Evolutionary conservation across 768 basidiomycete genomes (phyloP).

Genomic region (Tubosaeta sp.): DNA sequence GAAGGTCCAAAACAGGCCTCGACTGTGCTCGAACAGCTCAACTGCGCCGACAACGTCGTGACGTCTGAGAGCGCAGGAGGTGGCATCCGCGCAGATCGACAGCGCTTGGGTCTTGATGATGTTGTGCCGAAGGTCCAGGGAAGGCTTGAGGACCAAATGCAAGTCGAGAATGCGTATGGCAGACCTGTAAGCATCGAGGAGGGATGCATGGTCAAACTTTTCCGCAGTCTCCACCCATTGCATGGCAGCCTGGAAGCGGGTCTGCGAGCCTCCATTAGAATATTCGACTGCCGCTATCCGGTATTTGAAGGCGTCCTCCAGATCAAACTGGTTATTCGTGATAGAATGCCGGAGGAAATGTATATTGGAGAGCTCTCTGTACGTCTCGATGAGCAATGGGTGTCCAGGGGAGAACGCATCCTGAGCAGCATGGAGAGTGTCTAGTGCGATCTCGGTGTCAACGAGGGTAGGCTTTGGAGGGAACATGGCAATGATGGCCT

Average conservation of each 20-base stretch:
- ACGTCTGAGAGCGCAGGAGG: not conserved
- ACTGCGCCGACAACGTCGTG: not conserved
- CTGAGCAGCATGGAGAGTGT: constrained; percentile 13
- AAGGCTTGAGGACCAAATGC: constrained; percentile 14
- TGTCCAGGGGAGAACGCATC: not conserved
- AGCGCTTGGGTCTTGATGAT: not conserved
- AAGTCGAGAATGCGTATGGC: constrained; percentile 9
- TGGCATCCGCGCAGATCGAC: not conserved
- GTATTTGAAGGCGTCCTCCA: constrained; percentile 21
- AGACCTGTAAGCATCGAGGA: constrained; percentile 10
- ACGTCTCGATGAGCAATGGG: constrained; percentile 8
- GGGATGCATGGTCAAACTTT: constrained; percentile 14
- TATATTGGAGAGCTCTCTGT: constrained; percentile 11
- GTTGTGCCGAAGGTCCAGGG: not conserved
- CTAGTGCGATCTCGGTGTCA: constrained; percentile 17
- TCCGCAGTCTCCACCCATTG: constrained; percentile 5
- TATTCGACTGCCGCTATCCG: constrained; percentile 16
- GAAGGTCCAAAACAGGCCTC: no score
- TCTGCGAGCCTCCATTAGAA: constrained; percentile 12
- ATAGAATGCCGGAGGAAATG: constrained; percentile 8
- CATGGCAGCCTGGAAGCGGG: constrained; percentile 16
- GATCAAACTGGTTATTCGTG: constrained; percentile 2
- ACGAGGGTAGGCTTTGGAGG: constrained; percentile 1
- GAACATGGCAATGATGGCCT: constrained; percentile 11
- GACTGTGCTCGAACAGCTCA: not conserved